Evolutionary conservation across 768 basidiomycete species (phyloP), one percentile per base, ranked within the genome.

Genomic region (Xerocomus potaroensis): DNA sequence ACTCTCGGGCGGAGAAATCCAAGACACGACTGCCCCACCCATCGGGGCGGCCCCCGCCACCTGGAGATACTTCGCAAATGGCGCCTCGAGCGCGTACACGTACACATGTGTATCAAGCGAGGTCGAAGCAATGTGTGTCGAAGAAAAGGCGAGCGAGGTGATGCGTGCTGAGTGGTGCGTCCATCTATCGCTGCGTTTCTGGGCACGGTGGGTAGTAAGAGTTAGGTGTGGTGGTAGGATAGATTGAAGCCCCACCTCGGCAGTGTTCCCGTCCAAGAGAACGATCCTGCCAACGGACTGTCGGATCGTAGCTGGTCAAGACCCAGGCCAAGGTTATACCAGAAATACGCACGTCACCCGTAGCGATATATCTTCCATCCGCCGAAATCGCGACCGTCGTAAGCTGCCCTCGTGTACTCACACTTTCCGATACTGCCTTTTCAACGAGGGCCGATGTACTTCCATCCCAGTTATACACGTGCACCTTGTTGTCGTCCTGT

Each of bases 101-200:
- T 92, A 96, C 5, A 95, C 80, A 54, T 91, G 80, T 24, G 93
- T 94, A 63, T 98, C 95, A n/a, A 95, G 75, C 16, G 91, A 90
- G 10, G 86, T 92, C 4, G 91, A 92, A 10, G 83, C 93, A 51
- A 87, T 78, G 59, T 93, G 82, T 50, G 75, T 74, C 36, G 47
- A 12, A 6, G 41, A 45, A 46, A 66, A 66, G 2, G 62, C 49
- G 9, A 98, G 74, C 9, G 88, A 80, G 55, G 84, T 78, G 50
- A 97, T 78, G 23, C 90, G 83, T 1, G 81, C 89, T 8, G 83
- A 75, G 69, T 98, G 95, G 72, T 84, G 81, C 8, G 87, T 78
- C 95, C 95, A 97, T 46, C 82, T 80, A 3, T 82, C 75, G 31
- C 84, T 86, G 49, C 85, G 70, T 53, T 77, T 55, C 86, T 88